phyloP scores from a whole-genome alignment of 345 rosid species.

The Limnanthes douglasii region DNA sequence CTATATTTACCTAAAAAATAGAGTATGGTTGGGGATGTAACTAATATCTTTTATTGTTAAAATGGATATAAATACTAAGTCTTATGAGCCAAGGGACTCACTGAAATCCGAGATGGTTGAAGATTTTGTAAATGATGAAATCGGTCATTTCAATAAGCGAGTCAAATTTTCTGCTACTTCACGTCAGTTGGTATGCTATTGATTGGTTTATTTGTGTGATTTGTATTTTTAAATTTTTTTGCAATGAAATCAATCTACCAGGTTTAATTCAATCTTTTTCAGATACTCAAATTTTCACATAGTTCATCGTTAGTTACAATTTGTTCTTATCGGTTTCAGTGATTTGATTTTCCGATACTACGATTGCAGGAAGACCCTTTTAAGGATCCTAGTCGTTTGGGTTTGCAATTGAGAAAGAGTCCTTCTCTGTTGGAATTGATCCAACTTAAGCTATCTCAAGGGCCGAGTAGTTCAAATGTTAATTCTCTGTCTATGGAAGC shows the following conservation, averaged over 20 bases:
- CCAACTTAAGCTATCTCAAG: slow-evolving; percentile 77
- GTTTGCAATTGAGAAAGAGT: slow-evolving; percentile 80
- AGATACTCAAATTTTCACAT: too few relatives aligned
- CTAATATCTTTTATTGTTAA: too few relatives aligned
- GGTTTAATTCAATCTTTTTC: too few relatives aligned
- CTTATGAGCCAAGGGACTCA: too few relatives aligned
- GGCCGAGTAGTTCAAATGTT: slow-evolving; percentile 21
- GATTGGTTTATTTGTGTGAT: too few relatives aligned
- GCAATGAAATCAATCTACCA: too few relatives aligned
- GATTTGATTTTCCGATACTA: slow-evolving; percentile 12
- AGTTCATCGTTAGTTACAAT: too few relatives aligned
- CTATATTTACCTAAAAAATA: too few relatives aligned
- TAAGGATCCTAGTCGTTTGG: slow-evolving; percentile 93
- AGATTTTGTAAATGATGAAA: slow-evolving; percentile 57
- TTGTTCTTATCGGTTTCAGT: background rate
- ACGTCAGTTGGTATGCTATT: too few relatives aligned
- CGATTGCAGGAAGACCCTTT: slow-evolving; percentile 67
- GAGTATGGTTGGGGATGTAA: too few relatives aligned
- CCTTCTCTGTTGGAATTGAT: slow-evolving; percentile 90
- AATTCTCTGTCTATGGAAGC: slow-evolving; percentile 6
- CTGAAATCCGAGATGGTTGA: slow-evolving; percentile 76
- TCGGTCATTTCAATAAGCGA: slow-evolving; percentile 60
- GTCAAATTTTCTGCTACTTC: slow-evolving; percentile 31
- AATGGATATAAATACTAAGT: too few relatives aligned
- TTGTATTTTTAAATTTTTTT: too few relatives aligned